Evolutionary conservation across 768 basidiomycete genomes (phyloP).

Genomic region (Xanthoconium purpureum): DNA sequence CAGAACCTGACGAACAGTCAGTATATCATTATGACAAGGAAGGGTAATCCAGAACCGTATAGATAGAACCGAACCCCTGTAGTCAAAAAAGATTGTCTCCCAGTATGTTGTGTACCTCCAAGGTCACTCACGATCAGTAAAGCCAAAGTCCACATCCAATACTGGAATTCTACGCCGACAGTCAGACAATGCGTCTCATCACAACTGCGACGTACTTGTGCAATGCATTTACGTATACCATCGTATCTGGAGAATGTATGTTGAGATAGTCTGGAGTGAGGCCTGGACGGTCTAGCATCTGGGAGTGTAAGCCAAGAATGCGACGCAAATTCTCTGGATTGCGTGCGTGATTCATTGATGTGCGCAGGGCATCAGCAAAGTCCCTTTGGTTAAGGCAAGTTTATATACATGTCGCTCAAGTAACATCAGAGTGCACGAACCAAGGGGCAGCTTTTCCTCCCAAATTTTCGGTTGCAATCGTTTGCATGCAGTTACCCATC

Average conservation of each 20-base stretch:
- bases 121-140: neutral
- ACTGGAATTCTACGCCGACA: neutral
- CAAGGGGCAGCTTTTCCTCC: neutral
- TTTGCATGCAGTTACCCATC: slow-evolving; percentile 8
- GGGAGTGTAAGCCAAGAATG: slow-evolving; percentile 1
- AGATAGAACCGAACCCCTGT: slow-evolving; percentile 1
- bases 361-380: neutral
- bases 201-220: neutral
- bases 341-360: neutral
- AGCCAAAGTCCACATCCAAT: neutral
- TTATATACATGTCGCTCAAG: no score
- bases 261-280: neutral
- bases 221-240: slow-evolving; percentile 1
- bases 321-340: neutral
- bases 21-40: neutral
- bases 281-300: neutral
- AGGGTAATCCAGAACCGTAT: neutral
- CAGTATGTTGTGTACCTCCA: no score
- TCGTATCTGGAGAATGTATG: slow-evolving; percentile 3
- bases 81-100: neutral
- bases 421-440: no score
- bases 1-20: neutral
- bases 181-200: neutral
- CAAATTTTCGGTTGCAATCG: neutral
- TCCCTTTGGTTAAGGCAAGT: neutral